Conservation (phyloP, 78 protist species). For the Dictyostelium brefeldianum region DNA sequence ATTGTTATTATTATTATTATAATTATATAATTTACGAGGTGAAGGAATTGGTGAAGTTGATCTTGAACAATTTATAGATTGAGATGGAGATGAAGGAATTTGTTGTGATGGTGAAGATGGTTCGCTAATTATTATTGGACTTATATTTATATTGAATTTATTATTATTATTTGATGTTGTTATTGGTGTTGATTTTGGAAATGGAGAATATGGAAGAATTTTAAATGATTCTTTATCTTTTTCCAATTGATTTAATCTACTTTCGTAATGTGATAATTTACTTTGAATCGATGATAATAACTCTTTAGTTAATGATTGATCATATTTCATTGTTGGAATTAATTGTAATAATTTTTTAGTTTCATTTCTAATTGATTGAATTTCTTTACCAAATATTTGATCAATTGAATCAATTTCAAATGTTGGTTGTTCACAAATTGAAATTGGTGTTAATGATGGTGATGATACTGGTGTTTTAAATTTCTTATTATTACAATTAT, state of each 20-base stretch:
- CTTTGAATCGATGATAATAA: background rate
- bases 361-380: slow-evolving; percentile 15
- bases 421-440: background rate
- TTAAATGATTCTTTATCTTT: background rate
- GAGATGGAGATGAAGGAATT: slow-evolving; percentile 10
- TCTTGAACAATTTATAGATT: background rate
- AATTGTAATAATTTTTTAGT: background rate
- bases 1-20: background rate
- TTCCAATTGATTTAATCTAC: slow-evolving; percentile 7
- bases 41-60: slow-evolving; percentile 1
- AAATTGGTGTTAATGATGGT: background rate
- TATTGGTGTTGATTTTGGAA: background rate
- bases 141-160: background rate
- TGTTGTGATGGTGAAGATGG: slow-evolving; percentile 19
- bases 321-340: slow-evolving; percentile 7
- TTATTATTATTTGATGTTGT: background rate
- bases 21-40: background rate
- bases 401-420: slow-evolving; percentile 4
- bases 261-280: background rate
- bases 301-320: background rate
- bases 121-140: background rate
- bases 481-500: background rate
- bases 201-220: background rate
- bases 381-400: background rate
- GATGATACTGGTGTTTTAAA: background rate